phyloP scores from a whole-genome alignment of 805 yeast genomes.

The Yamadazyma olivae region DNA sequence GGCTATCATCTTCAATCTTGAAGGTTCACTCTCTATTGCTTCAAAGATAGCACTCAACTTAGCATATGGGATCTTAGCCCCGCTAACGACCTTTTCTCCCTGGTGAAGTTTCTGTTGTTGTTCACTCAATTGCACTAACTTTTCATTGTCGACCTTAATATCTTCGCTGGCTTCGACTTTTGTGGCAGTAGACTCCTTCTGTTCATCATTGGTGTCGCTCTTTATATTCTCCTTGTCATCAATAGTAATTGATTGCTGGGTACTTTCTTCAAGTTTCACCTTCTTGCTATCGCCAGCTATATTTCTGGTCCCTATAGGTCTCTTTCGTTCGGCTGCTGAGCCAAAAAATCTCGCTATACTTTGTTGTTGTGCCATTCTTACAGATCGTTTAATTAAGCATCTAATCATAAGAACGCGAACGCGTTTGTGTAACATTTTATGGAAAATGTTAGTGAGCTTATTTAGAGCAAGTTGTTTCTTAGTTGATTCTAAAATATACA shows the following conservation, averaged over 20 bases:
- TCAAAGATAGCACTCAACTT: conserved; percentile 66
- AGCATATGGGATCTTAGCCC: conserved; percentile 27
- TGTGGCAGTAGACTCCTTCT: too few species aligned
- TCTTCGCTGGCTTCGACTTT: conserved; percentile 1
- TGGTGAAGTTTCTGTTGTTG: conserved; percentile 10
- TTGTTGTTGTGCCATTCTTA: conserved; percentile 34
- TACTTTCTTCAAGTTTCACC: too few species aligned
- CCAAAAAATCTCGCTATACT: conserved; percentile 31
- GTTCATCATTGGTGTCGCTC: background rate
- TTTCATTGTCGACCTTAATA: background rate
- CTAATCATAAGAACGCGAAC: too few species aligned
- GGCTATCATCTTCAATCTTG: conserved; percentile 78
- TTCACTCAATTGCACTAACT: conserved; percentile 12
- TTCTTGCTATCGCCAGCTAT: background rate
- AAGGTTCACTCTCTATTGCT: conserved; percentile 73
- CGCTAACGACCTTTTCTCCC: conserved; percentile 8
- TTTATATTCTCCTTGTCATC: background rate
- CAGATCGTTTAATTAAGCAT: too few species aligned
- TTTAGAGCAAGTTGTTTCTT: too few species aligned
- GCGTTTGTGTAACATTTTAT: too few species aligned
- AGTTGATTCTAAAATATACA: background rate
- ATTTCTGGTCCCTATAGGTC: background rate
- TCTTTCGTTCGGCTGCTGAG: background rate
- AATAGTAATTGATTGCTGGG: too few species aligned
- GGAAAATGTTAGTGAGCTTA: too few species aligned